Base-by-base conservation (phyloP, 306 rosid genomes). In the Prunus salicina region DNA sequence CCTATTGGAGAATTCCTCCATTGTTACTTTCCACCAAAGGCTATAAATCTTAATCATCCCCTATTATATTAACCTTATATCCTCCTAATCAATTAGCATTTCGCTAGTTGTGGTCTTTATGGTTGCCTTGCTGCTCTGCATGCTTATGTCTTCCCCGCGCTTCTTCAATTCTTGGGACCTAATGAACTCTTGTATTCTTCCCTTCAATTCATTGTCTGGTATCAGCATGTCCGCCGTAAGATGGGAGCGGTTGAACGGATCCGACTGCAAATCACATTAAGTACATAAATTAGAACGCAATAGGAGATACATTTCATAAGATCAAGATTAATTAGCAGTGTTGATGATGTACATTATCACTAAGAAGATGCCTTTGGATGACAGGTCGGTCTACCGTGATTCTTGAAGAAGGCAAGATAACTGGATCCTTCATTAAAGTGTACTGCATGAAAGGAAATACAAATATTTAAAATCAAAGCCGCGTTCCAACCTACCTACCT, bases 401-500 rank as follows among this genome's bases (percentile, higher is more conserved):
- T 85, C 93, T 88, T 74, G 99, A 96, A 76, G 99, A 96, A 71
- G 98, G 99, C 82, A 96, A 88, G 86, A 91, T 93, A 75, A 96
- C 99, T 34, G 99, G 99, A 85, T 96, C 99, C 84, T 91, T 96
- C 98, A 96, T 96, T 79, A 96, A 82, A 78, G 99, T 96, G 85
- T 93, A 96, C 99, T 96, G 84, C 88, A 78, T 65, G 9, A 55
- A 46, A 69, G 76, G 4, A 61, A 55, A 77, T 8, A 27, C 11
- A 32, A 46, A 38, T 10, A 13, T 10, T 15, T 15, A 56, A 9
- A 13, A 18, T 27, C 38, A 46, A 57, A 15, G 24, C 52, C 18
- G 7, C 43, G 47, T 19, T 20, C 52, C 25, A 28, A 24, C 65
- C 8, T 5, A 77, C 34, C 3, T n/a, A 63, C 34, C 3, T n/a